Base-by-base conservation (phyloP, 2,329 filamentous ascomycete genomes). In the Epichloe elymi region DNA sequence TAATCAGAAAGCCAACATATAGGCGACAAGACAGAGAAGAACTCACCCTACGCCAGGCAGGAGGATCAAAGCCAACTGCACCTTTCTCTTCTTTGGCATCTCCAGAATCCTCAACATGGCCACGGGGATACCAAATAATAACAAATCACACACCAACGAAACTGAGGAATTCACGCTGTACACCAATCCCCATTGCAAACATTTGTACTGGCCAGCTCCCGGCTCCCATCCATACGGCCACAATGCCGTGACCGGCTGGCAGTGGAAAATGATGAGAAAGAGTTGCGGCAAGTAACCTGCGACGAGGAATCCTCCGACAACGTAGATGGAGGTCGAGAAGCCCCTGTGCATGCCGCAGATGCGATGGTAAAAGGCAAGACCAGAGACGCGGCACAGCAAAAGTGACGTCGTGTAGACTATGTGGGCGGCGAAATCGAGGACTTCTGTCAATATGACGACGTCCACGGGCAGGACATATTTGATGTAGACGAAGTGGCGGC, bases 221-320 rank as follows among this genome's bases (percentile, higher is more conserved):
- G 62, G 57, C 55, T 78, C 72, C 65, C 69, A 77, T 1, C 60
- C 65, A 49, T 78, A 77, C 0, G 74, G 74, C 74, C 74, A 77
- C 2, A 73, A 59, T 0, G 66, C 72, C 0, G 74, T 77, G 0
- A 76, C 71, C 0, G 74, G 74, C 1, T 57, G 59, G 52, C 74
- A 77, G 59, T 77, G 74, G 54, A 77, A 74, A 51, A 77, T 64
- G 46, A 77, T 62, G 2, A 78, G 65, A 26, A 74, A 65, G 12
- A 77, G 61, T 51, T 77, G 74, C 0, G 73, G 69, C 2, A 77
- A 53, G 46, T 67, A 76, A 0, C 69, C 70, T 6, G 63, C 66
- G 36, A 70, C 55, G 19, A 75, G 57, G 36, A 72, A 53, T 3
- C 57, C 65, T 19, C 64, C 62, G 1, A 68, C 62, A 15, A 65